A percentile compares a stretch with the other conserved stretches of the same genome.
phyloP scores from a whole-genome alignment of 441 rosid species.

The Theobroma grandiflorum region DNA sequence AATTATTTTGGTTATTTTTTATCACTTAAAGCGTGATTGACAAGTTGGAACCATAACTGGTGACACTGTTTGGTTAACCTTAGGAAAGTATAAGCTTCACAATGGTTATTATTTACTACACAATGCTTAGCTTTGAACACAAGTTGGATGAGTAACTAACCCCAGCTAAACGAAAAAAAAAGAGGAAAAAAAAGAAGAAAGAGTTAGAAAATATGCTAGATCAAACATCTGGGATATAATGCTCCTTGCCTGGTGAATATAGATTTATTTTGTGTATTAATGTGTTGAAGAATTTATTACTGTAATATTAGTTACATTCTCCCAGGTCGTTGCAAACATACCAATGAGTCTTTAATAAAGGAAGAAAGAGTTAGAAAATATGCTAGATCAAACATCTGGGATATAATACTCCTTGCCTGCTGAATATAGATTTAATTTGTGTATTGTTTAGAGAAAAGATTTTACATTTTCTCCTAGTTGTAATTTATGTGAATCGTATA shows the following conservation, averaged over 20 bases:
- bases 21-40: conserved; percentile 19
- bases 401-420: not conserved
- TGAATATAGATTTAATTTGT: not conserved
- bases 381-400: not conserved
- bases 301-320: conserved; percentile 1
- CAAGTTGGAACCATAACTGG: not conserved
- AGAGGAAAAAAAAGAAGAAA: not conserved
- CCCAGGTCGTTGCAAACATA: not conserved
- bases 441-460: not conserved
- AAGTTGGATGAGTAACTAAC: not conserved
- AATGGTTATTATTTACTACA: not conserved
- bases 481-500: not conserved
- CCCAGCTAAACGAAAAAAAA: not conserved
- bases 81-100: conserved; percentile 8
- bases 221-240: not conserved
- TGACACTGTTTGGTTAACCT: conserved; percentile 13
- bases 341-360: not conserved
- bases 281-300: conserved; percentile 15
- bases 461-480: not conserved
- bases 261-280: not conserved
- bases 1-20: not conserved
- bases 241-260: not conserved
- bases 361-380: not conserved
- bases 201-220: not conserved
- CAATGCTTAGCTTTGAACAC: not conserved